Conservation (phyloP, 805 yeast genomes). For the Candida easanensis region DNA sequence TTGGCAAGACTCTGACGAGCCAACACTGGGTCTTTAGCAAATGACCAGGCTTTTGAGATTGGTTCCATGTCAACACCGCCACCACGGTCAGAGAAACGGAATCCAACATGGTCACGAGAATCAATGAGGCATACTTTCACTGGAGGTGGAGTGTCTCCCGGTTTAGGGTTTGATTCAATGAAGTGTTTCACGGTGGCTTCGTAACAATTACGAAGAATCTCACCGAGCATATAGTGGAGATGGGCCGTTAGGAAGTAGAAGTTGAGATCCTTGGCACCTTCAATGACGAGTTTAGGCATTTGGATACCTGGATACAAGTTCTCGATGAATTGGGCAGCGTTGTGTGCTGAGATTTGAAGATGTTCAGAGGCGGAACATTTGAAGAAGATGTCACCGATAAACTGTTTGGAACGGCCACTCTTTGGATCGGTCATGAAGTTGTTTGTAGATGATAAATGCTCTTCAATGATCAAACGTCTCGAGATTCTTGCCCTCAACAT, state of each 20-base stretch:
- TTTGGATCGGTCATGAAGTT: constrained; percentile 52
- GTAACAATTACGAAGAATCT: constrained; percentile 78
- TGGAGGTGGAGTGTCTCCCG: constrained; percentile 54
- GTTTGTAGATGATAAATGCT: constrained; percentile 77
- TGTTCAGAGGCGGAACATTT: constrained; percentile 72
- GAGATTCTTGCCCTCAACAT: constrained; percentile 84
- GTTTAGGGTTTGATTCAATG: constrained; percentile 30
- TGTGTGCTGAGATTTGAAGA: constrained; percentile 51
- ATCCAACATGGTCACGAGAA: constrained; percentile 61
- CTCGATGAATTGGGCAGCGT: constrained; percentile 49
- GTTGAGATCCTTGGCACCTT: constrained; percentile 62
- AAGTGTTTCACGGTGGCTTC: constrained; percentile 70
- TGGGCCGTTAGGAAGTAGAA: constrained; percentile 88
- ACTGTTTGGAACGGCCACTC: constrained; percentile 42
- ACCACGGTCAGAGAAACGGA: constrained; percentile 85
- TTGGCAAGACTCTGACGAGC: constrained; percentile 59
- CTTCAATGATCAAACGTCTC: constrained; percentile 87
- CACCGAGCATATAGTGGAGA: constrained; percentile 82
- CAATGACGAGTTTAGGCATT: constrained; percentile 75
- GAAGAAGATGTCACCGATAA: constrained; percentile 77
- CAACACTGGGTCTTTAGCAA: constrained; percentile 65
- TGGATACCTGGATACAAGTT: constrained; percentile 48
- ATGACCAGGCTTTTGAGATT: constrained; percentile 76
- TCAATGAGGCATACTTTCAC: constrained; percentile 73
- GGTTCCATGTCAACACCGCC: constrained; percentile 74